Percentiles rank a stretch among this genome's conserved stretches.
Conservation (phyloP, 2,329 filamentous ascomycete genomes). For the Ophiostoma sp. region DNA sequence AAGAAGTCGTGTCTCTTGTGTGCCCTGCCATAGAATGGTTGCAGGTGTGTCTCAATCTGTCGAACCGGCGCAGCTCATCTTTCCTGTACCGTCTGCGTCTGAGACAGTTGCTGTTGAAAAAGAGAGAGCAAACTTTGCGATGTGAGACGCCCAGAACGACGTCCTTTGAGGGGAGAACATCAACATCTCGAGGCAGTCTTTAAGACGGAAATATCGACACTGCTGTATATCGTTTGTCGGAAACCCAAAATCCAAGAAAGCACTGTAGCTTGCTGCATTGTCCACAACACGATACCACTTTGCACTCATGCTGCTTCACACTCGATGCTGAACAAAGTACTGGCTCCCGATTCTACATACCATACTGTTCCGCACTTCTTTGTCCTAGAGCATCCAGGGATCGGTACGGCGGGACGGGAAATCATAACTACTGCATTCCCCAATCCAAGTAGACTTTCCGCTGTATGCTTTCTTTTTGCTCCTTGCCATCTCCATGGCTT, state of each 20-base stretch:
- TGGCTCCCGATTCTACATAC: not conserved
- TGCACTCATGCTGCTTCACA: not conserved
- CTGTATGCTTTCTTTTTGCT: not conserved
- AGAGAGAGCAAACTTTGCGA: not conserved
- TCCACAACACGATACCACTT: too few species aligned
- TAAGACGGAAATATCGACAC: too few species aligned
- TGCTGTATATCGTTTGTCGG: too few species aligned
- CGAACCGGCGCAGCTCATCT: not conserved
- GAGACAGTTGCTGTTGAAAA: not conserved
- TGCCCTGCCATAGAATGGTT: not conserved
- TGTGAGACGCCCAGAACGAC: not conserved
- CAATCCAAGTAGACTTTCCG: not conserved
- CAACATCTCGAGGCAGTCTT: too few species aligned
- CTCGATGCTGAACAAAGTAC: not conserved
- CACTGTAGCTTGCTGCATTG: too few species aligned
- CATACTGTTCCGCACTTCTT: not conserved
- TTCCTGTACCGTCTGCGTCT: not conserved
- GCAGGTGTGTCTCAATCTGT: not conserved
- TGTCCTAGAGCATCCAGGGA: not conserved
- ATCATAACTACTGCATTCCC: not conserved
- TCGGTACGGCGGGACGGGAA: slow-evolving; percentile 2
- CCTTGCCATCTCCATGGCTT: not conserved
- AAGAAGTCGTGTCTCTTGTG: not conserved
- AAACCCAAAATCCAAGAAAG: too few species aligned
- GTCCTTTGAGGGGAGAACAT: not conserved